phyloP scores from a whole-genome alignment of 805 yeast genomes.

The Candida manassasensis region DNA sequence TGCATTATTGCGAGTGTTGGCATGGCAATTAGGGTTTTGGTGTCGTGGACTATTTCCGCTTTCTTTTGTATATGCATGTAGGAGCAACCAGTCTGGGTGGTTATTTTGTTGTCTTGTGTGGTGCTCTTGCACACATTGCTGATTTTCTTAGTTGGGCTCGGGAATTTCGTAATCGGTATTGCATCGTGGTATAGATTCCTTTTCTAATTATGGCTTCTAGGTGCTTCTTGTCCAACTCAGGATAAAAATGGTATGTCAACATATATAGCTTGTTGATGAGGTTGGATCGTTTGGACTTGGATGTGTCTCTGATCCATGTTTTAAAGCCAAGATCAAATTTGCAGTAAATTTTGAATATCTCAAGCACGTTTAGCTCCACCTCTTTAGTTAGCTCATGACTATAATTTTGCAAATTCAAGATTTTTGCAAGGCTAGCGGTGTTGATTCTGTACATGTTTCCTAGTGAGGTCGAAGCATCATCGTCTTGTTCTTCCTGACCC shows the following conservation, averaged over 20 bases:
- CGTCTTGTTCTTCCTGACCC: not conserved
- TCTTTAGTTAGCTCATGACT: constrained; percentile 51
- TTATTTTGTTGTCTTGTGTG: no score
- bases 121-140: no score
- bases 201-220: constrained; percentile 74
- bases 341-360: constrained; percentile 50
- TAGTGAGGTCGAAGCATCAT: not conserved
- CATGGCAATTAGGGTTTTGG: no score
- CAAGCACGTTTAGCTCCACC: constrained; percentile 50
- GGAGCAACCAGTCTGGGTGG: no score
- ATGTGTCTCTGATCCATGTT: constrained; percentile 83
- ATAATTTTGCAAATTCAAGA: constrained; percentile 41
- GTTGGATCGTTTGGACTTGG: constrained; percentile 43
- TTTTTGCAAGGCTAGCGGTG: constrained; percentile 49
- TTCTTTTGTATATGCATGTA: no score
- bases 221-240: constrained; percentile 46
- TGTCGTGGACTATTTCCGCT: no score
- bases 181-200: constrained; percentile 78
- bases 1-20: no score
- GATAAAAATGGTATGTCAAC: constrained; percentile 44
- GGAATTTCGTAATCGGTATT: constrained; percentile 65
- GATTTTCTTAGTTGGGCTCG: no score
- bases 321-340: constrained; percentile 71
- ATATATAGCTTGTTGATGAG: constrained; percentile 46
- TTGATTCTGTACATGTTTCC: constrained; percentile 52